Evolutionary conservation across 192 early-diverging fungal species (phyloP).

Genomic region (Obelidium mucronatum): DNA sequence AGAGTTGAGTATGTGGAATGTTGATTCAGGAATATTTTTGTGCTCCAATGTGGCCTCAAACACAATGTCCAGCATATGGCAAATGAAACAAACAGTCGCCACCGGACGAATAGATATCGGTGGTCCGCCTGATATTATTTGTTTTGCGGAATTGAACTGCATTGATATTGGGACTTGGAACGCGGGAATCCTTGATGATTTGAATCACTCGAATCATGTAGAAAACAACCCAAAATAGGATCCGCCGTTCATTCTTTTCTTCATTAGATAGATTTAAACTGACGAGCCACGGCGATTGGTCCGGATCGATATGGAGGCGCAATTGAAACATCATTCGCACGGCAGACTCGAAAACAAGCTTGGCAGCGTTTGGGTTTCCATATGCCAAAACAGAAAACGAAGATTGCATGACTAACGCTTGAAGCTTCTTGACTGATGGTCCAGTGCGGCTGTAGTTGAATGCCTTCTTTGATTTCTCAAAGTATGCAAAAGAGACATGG

Average conservation of each 20-base stretch:
- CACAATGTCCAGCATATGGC: neutral
- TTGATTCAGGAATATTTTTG: neutral
- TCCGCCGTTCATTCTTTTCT: constrained; percentile 11
- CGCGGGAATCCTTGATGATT: neutral
- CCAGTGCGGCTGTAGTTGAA: neutral
- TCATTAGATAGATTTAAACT: neutral
- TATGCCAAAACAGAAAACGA: neutral
- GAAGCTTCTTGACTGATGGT: constrained; percentile 2
- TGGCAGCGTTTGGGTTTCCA: neutral
- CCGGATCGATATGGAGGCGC: constrained; percentile 16
- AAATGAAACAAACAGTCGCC: neutral
- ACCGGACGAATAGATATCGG: neutral
- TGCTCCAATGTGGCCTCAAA: neutral
- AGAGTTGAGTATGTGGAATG: neutral
- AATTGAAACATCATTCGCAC: neutral
- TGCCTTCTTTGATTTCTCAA: neutral
- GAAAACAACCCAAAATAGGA: constrained; percentile 2
- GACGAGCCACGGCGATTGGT: constrained; percentile 3
- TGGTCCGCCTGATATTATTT: neutral
- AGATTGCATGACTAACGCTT: neutral
- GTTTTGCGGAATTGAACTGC: neutral
- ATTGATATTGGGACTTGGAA: neutral
- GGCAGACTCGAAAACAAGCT: neutral
- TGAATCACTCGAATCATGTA: neutral
- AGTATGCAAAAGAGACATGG: neutral